A percentile compares a stretch with the other conserved stretches of the same genome.
Evolutionary conservation across 495 filamentous ascomycete genomes (phyloP).

Genomic region (Usnea hakonensis): DNA sequence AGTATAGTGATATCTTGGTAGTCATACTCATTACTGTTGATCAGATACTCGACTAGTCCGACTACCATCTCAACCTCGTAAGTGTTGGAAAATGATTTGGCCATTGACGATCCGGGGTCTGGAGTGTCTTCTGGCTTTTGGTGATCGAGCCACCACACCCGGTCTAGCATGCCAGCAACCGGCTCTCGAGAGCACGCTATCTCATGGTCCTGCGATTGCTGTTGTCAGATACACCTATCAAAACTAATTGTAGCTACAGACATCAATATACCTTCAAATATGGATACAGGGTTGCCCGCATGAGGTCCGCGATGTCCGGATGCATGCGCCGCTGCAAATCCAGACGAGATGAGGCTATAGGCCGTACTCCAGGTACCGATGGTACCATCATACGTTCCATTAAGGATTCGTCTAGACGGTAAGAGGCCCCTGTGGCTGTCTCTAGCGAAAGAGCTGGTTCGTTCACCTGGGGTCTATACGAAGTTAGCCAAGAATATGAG

Average conservation of each 20-base stretch:
- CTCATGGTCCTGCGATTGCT: conserved; percentile 11
- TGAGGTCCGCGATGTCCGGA: conserved; percentile 53
- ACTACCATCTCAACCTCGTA: conserved; percentile 51
- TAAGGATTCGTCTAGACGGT: conserved; percentile 53
- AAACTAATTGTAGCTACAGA: neutral
- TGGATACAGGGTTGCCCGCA: conserved; percentile 57
- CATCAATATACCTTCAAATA: conserved; percentile 36
- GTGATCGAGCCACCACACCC: conserved; percentile 70
- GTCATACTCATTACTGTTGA: conserved; percentile 24
- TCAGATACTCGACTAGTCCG: conserved; percentile 25
- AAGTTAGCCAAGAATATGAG: neutral
- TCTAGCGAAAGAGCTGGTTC: conserved; percentile 48
- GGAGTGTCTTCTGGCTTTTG: conserved; percentile 41
- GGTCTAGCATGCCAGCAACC: conserved; percentile 53
- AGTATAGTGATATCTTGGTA: conserved; percentile 23
- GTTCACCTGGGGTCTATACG: conserved; percentile 45
- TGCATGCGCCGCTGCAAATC: conserved; percentile 66
- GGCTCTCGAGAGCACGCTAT: conserved; percentile 35
- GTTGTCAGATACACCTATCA: neutral
- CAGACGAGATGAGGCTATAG: conserved; percentile 44
- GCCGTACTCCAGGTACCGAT: conserved; percentile 11
- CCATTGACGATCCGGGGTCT: conserved; percentile 29
- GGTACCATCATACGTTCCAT: conserved; percentile 57
- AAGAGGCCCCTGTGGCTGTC: conserved; percentile 42
- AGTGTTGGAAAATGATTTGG: conserved; percentile 33